Conservation (phyloP, 495 filamentous ascomycete species). For the Beverwykella pulmonaria region DNA sequence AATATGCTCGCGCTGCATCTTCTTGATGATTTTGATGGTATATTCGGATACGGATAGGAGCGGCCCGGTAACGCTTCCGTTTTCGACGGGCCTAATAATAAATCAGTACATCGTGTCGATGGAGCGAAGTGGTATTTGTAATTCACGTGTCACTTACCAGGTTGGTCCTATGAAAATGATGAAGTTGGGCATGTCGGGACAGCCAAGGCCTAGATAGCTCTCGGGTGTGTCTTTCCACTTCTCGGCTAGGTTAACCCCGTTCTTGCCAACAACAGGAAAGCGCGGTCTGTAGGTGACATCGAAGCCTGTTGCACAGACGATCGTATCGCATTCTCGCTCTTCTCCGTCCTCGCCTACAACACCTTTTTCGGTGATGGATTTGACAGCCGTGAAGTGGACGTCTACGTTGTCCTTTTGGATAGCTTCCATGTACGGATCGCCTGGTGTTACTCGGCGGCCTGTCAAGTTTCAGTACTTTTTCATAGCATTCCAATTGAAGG, state of each 20-base stretch:
- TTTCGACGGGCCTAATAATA: constrained; percentile 41
- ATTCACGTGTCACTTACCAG: constrained; percentile 21
- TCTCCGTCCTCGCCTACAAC: constrained; percentile 44
- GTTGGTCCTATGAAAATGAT: constrained; percentile 43
- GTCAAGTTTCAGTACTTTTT: background rate
- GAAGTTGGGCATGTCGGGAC: constrained; percentile 47
- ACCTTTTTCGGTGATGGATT: constrained; percentile 40
- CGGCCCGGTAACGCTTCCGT: constrained; percentile 43
- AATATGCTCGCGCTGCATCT: constrained; percentile 48
- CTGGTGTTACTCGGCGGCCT: constrained; percentile 44
- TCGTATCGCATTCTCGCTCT: constrained; percentile 44
- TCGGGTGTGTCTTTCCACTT: constrained; percentile 45
- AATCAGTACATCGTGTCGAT: background rate
- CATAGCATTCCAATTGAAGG: background rate
- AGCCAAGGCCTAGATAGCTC: constrained; percentile 42
- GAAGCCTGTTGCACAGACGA: constrained; percentile 48
- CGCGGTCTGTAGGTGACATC: constrained; percentile 45
- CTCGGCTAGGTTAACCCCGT: constrained; percentile 42
- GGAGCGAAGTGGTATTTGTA: background rate
- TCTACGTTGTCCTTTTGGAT: constrained; percentile 47
- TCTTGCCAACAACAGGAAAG: constrained; percentile 44
- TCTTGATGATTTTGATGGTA: constrained; percentile 43
- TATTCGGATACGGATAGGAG: constrained; percentile 43
- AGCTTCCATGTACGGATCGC: constrained; percentile 45
- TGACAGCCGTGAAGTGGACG: constrained; percentile 45